These are phyloP conservation scores for Tremella mesenterica DNA, from an alignment of 768 basidiomycete genomes.

Conservation along the genomic window DNA sequence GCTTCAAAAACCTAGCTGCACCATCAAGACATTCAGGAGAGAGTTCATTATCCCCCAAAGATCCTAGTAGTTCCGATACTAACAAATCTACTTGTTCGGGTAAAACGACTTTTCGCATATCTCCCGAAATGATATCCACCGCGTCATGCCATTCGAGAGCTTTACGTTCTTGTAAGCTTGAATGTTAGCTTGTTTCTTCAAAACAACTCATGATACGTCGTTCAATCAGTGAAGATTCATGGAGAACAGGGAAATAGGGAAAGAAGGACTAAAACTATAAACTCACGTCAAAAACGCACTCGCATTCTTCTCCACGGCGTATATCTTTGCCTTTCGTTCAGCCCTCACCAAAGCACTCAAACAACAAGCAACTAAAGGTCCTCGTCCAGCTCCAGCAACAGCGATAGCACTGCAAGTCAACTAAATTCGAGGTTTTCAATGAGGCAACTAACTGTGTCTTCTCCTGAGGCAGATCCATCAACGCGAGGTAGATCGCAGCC, in stretches of 20 bases:
- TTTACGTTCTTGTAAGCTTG: conserved; percentile 74
- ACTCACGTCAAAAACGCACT: conserved; percentile 90
- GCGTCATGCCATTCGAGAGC: conserved; percentile 70
- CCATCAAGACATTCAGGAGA: conserved; percentile 98
- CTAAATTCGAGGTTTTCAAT: neutral
- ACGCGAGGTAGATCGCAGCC: conserved; percentile 73
- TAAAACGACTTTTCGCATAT: conserved; percentile 76
- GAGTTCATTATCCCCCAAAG: conserved; percentile 96
- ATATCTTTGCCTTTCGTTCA: conserved; percentile 57
- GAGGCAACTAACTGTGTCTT: conserved; percentile 54
- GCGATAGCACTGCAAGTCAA: conserved; percentile 60
- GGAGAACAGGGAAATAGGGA: conserved; percentile 6
- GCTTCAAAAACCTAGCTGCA: conserved; percentile 82
- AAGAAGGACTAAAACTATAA: neutral
- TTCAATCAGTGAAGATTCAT: too few relatives aligned
- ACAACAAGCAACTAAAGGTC: conserved; percentile 79
- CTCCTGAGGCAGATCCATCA: conserved; percentile 60
- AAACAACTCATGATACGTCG: neutral
- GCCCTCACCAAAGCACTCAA: conserved; percentile 66
- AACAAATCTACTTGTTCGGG: conserved; percentile 87
- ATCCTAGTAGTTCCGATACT: conserved; percentile 89
- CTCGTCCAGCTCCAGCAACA: conserved; percentile 89
- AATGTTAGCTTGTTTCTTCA: neutral
- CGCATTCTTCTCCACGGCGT: conserved; percentile 93
- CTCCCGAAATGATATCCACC: conserved; percentile 80